Evolutionary conservation across 2,329 filamentous ascomycete genomes (phyloP), one percentile per base, ranked within the genome.

Genomic region (Purpureocillium lavendulum): DNA sequence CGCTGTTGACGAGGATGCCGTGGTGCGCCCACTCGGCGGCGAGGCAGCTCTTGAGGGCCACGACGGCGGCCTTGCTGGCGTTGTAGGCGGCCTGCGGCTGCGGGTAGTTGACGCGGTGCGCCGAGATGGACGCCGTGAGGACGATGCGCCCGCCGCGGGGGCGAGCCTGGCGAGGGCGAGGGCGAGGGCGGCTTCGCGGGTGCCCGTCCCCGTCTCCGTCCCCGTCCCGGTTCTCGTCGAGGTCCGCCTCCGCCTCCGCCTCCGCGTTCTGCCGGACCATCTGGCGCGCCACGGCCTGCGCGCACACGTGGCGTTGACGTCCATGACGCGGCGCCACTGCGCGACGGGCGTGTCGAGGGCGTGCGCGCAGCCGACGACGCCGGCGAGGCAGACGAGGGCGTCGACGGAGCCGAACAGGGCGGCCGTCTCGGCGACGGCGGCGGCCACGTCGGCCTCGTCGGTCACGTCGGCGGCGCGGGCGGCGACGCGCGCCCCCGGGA

Each of bases 81-180:
- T 89, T 88, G 54, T 89, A 88, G 1, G 77, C 74, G 1, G 67
- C 69, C 52, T 88, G 84, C 0, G 83, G 81, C 52, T 87, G 82
- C 0, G 83, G 82, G 50, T 69, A 87, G 50, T 87, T 87, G 40
- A 83, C 80, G 2, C 70, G 56, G 46, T 87, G 81, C 0, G 70
- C 83, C 2, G 77, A 83, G 35, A 86, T 82, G 10, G 74, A 81
- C 0, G 82, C 78, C 0, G 77, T 77, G 42, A 88, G 71, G 2
- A 81, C 63, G 40, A 87, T 82, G 31, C 70, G 70, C 0, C 83
- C 82, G 1, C 76, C 72, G 21, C 21, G 21, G n/a, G n/a, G n/a
- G n/a, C n/a, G n/a, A n/a, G n/a, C n/a, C n/a, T n/a, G n/a, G n/a
- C n/a, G n/a, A n/a, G n/a, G n/a, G n/a, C n/a, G n/a, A n/a, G n/a